Base-by-base conservation (phyloP, 2,329 filamentous ascomycete genomes). In the Aspergillus novofumigatus region DNA sequence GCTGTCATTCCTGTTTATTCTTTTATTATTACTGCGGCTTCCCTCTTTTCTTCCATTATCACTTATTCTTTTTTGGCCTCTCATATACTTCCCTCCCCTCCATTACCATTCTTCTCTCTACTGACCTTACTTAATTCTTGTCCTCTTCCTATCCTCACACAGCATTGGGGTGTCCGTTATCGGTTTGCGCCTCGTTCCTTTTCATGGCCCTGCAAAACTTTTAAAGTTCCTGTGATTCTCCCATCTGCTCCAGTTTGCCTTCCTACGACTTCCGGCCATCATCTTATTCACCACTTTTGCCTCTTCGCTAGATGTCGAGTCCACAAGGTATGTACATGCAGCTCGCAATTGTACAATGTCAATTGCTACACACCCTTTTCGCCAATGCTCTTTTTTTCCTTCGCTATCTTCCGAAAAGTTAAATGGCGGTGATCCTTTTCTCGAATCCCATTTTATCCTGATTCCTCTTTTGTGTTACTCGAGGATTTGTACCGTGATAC, bases 401-500 rank as follows among this genome's bases (percentile, higher is more conserved):
- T 35, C 21, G 25, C 52, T 38, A 29, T 49, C 21, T 25, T 53
- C 48, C 26, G 26, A 49, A 38, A 53, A 42, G 49, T 28, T 44
- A n/a, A 41, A 42, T 42, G 25, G 42, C 52, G 49, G 11, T 56
- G 41, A 61, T 63, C 62, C 28, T 52, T 56, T 57, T 62, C 50
- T 58, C 44, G 35, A 62, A 60, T 52, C 59, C 42, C 49, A 28
- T 51, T 38, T 44, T 58, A 45, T 55, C 47, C 17, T 49, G 25
- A 23, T 47, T 47, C 42, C 50, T 42, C 23, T 38, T 49, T 53
- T 54, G 60, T 66, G 61, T 64, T 28, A 65, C 62, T 53, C 42
- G n/a, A 20, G 20, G 6, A n/a, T 17, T 20, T 26, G 52, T 59
- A 55, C 54, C 60, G 65, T 68, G 60, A 64, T 60, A 69, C 65